These are phyloP conservation scores for Neotropicomus parvogracilis DNA, from an alignment of 1,284 basidiomycete genomes.

Conservation along the genomic window DNA sequence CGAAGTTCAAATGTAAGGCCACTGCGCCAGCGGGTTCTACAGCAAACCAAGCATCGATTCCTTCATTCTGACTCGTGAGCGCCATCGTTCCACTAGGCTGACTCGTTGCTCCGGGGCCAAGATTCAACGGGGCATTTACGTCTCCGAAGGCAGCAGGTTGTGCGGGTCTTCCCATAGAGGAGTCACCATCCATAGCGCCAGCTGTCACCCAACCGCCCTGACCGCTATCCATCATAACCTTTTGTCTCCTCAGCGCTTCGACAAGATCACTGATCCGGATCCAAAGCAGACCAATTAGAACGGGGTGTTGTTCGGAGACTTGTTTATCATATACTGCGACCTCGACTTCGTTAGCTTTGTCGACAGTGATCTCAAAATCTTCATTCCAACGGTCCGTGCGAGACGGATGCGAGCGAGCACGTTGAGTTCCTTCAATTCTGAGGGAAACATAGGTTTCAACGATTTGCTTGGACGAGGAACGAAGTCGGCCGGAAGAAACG, in stretches of 20 bases:
- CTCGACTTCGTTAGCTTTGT: slow-evolving; percentile 98
- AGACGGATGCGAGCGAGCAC: slow-evolving; percentile 88
- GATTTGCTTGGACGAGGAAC: slow-evolving; percentile 75
- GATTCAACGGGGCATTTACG: slow-evolving; percentile 56
- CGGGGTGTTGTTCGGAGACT: slow-evolving; percentile 71
- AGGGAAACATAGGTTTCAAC: slow-evolving; percentile 90
- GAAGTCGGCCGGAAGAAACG: slow-evolving; percentile 50
- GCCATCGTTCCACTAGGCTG: slow-evolving; percentile 31
- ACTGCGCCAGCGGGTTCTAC: slow-evolving; percentile 98
- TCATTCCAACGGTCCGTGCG: slow-evolving; percentile 97
- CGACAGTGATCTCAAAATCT: slow-evolving; percentile 93
- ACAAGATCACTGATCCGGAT: slow-evolving; percentile 93
- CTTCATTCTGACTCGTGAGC: slow-evolving; percentile 51
- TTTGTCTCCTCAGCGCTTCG: slow-evolving; percentile 91
- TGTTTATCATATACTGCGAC: slow-evolving; percentile 95
- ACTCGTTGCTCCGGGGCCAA: slow-evolving; percentile 34
- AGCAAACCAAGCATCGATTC: slow-evolving; percentile 95
- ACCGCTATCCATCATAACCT: slow-evolving; percentile 80
- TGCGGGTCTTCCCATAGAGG: slow-evolving; percentile 34
- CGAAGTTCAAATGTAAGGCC: slow-evolving; percentile 81
- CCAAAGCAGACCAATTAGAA: slow-evolving; percentile 96
- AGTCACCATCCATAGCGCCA: slow-evolving; percentile 71
- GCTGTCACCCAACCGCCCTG: slow-evolving; percentile 94
- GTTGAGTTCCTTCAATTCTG: slow-evolving; percentile 94
- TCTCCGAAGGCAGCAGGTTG: slow-evolving; percentile 45